These are phyloP conservation scores for Pseudocercospora macadamiae DNA, from an alignment of 2,329 filamentous ascomycete species.

Conservation along the genomic window DNA sequence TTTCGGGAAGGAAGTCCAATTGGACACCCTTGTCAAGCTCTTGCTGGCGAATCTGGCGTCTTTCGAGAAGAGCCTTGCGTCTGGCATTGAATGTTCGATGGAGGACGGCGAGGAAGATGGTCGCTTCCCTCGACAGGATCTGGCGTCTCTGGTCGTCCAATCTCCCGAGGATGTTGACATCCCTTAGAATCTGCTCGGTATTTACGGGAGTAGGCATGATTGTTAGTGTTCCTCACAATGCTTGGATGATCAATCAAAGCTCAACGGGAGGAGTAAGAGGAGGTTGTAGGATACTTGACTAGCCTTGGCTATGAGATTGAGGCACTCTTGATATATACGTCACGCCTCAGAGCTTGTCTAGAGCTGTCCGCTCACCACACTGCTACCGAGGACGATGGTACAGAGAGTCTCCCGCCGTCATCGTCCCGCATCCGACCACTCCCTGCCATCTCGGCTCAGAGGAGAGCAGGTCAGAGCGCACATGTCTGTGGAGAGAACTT, in stretches of 20 bases:
- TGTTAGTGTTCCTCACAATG: slow-evolving; percentile 7
- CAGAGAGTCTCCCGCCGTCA: slow-evolving; percentile 20
- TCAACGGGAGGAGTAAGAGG: slow-evolving; percentile 7
- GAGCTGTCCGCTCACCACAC: slow-evolving; percentile 9
- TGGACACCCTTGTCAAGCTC: slow-evolving; percentile 89
- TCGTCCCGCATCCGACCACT: slow-evolving; percentile 22
- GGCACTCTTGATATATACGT: slow-evolving; percentile 28
- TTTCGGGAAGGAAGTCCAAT: slow-evolving; percentile 94
- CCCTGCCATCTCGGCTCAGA: slow-evolving; percentile 19
- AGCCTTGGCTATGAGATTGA: slow-evolving; percentile 11
- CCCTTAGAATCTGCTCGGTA: slow-evolving; percentile 74
- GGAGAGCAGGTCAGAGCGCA: slow-evolving; percentile 13
- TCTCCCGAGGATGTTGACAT: slow-evolving; percentile 81
- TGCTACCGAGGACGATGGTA: slow-evolving; percentile 22
- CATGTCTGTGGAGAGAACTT: slow-evolving; percentile 14
- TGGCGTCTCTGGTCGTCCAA: slow-evolving; percentile 80
- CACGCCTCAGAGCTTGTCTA: slow-evolving; percentile 23
- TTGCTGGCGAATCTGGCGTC: slow-evolving; percentile 81
- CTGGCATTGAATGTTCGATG: slow-evolving; percentile 92
- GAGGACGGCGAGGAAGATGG: slow-evolving; percentile 88
- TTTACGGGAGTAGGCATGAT: slow-evolving; percentile 34
- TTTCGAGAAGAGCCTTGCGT: slow-evolving; percentile 85
- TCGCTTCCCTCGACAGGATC: slow-evolving; percentile 88
- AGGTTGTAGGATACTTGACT: slow-evolving; percentile 11
- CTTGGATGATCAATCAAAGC: not conserved